Conservation (phyloP, 78 protist genomes). For the Pigoraptor vietnamica region DNA sequence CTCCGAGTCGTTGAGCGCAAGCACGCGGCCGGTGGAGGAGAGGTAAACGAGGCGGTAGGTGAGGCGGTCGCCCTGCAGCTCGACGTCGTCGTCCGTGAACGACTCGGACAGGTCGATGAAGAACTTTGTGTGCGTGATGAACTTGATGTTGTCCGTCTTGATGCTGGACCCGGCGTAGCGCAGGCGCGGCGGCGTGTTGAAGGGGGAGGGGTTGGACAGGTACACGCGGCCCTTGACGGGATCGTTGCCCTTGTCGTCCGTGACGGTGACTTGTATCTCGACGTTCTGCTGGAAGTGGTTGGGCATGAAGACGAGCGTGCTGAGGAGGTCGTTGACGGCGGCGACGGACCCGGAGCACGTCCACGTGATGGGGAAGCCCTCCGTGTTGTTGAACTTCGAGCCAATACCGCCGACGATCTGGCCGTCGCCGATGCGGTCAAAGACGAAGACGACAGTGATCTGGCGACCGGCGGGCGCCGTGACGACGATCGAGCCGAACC, state of each 20-base stretch:
- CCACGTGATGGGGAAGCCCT: background rate
- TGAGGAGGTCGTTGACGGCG: background rate
- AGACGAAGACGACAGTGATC: background rate
- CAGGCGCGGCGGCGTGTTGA: background rate
- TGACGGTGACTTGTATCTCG: background rate
- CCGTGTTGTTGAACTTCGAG: background rate
- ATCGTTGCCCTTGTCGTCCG: background rate
- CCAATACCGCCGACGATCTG: background rate
- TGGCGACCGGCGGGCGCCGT: background rate
- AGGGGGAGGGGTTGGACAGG: background rate
- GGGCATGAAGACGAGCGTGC: background rate
- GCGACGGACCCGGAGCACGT: background rate
- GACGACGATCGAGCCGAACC: background rate
- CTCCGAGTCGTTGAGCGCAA: background rate
- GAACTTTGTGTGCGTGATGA: background rate
- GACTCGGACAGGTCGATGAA: background rate
- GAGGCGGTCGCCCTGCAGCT: background rate
- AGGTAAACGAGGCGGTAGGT: background rate
- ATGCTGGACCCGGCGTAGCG: background rate
- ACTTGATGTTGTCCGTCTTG: background rate
- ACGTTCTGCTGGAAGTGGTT: background rate
- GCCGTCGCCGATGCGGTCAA: background rate
- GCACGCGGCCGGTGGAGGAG: background rate
- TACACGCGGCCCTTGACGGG: background rate
- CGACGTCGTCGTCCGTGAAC: background rate